These are phyloP conservation scores for Boletus mariae DNA, from an alignment of 1,284 basidiomycete genomes.

Conservation along the genomic window DNA sequence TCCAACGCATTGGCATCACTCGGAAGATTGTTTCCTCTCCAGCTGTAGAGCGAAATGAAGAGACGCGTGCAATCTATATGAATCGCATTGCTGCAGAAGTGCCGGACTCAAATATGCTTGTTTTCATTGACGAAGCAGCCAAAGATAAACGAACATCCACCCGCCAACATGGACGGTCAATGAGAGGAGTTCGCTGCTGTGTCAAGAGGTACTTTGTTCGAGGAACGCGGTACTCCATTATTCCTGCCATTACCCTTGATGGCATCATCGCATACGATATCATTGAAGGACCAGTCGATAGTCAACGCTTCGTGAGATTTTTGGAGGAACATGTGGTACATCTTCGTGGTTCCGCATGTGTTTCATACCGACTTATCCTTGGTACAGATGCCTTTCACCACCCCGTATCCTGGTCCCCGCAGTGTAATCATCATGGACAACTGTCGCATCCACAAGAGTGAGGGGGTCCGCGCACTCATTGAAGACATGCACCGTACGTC, in stretches of 20 bases:
- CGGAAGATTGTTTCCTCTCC: not conserved
- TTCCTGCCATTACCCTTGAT: constrained; percentile 19
- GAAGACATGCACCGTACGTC: not conserved
- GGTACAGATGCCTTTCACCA: not conserved
- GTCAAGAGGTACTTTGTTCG: not conserved
- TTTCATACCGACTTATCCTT: no score
- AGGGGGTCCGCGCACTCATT: not conserved
- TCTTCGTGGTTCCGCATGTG: no score
- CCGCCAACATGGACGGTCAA: not conserved
- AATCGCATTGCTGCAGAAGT: constrained; percentile 17
- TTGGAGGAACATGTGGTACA: not conserved
- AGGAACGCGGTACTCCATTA: constrained; percentile 12
- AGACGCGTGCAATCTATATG: constrained; percentile 23
- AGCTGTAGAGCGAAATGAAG: constrained; percentile 19
- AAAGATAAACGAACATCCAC: constrained; percentile 16
- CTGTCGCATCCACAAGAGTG: not conserved
- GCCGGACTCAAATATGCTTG: constrained; percentile 10
- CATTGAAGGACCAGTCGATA: not conserved
- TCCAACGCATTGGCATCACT: not conserved
- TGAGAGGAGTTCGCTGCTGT: not conserved
- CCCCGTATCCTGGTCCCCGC: not conserved
- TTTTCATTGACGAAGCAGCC: constrained; percentile 31
- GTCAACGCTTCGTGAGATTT: not conserved
- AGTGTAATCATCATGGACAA: not conserved
- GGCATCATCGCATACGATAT: not conserved